Evolutionary conservation across 176 grass and related monocot species (phyloP).

Genomic region (Luzula sylvatica): DNA sequence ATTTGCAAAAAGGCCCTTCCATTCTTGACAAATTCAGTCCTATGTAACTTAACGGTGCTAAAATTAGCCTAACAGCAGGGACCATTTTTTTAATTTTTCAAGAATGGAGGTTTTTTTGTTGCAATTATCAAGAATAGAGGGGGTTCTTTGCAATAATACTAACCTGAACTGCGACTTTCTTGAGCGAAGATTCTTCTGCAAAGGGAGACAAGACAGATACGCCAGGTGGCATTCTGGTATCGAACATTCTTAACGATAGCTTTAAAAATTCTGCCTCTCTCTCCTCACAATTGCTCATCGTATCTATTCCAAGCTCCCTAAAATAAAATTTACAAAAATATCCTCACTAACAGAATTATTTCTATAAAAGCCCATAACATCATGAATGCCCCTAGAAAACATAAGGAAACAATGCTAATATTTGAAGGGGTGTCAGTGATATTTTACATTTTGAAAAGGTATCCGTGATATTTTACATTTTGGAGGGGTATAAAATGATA

Average conservation of each 20-base stretch:
- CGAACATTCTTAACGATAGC: slow-evolving; percentile 73
- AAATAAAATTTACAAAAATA: slow-evolving; percentile 20
- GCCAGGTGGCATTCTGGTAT: slow-evolving; percentile 93
- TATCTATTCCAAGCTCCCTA: slow-evolving; percentile 84
- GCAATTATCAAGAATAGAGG: too few relatives aligned
- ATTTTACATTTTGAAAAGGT: too few relatives aligned
- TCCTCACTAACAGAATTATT: slow-evolving; percentile 9
- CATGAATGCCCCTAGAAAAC: too few relatives aligned
- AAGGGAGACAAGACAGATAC: slow-evolving; percentile 70
- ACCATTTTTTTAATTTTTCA: too few relatives aligned
- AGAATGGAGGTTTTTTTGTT: too few relatives aligned
- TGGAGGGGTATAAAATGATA: slow-evolving; percentile 2
- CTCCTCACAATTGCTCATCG: slow-evolving; percentile 43
- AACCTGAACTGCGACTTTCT: slow-evolving; percentile 73
- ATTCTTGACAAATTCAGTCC: too few relatives aligned
- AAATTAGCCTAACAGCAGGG: too few relatives aligned
- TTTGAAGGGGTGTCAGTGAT: too few relatives aligned
- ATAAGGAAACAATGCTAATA: neutral
- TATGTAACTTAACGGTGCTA: too few relatives aligned
- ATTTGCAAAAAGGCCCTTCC: too few relatives aligned
- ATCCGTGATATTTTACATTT: too few relatives aligned
- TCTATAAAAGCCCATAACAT: too few relatives aligned
- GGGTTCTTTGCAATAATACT: neutral
- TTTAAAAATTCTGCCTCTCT: slow-evolving; percentile 52
- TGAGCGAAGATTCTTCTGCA: slow-evolving; percentile 63